A percentile compares a stretch with the other conserved stretches of the same genome.
phyloP scores from a whole-genome alignment of 768 basidiomycete genomes.

The Thelephora ganbajun region DNA sequence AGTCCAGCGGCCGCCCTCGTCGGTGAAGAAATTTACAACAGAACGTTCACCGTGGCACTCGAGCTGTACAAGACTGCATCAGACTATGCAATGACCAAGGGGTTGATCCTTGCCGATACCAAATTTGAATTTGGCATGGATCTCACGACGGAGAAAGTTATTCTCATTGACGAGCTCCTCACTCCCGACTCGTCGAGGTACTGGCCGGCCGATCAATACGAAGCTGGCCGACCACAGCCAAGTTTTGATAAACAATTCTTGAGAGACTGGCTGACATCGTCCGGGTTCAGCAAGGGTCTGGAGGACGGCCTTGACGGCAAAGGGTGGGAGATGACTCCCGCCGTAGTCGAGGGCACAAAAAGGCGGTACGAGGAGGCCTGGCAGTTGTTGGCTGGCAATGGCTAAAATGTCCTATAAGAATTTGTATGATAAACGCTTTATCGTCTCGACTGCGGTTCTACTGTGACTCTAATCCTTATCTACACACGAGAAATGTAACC shows the following conservation, averaged over 20 bases:
- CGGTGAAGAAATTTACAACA: conserved; percentile 47
- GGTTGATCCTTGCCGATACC: conserved; percentile 92
- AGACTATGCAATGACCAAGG: conserved; percentile 53
- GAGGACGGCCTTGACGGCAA: conserved; percentile 58
- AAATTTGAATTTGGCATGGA: conserved; percentile 97
- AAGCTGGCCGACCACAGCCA: conserved; percentile 55
- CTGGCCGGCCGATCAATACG: conserved; percentile 75
- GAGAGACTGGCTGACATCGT: conserved; percentile 70
- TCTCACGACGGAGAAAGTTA: conserved; percentile 33
- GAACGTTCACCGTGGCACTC: conserved; percentile 46
- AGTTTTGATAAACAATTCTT: conserved; percentile 98
- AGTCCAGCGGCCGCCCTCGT: conserved; percentile 46
- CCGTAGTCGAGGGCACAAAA: conserved; percentile 65
- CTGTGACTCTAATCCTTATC: no score
- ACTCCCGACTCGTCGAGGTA: conserved; percentile 97
- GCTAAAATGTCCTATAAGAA: no score
- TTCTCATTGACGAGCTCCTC: conserved; percentile 91
- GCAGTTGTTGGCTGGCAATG: conserved; percentile 30
- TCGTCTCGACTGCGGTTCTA: no score
- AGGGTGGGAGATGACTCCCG: conserved; percentile 69
- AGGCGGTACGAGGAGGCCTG: conserved; percentile 72
- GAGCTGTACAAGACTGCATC: conserved; percentile 64
- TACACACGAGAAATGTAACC: no score
- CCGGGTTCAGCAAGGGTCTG: conserved; percentile 67
- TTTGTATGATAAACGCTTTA: no score